These are phyloP conservation scores for Trichosanthes truncata DNA, from an alignment of 306 rosid genomes.

Conservation along the genomic window DNA sequence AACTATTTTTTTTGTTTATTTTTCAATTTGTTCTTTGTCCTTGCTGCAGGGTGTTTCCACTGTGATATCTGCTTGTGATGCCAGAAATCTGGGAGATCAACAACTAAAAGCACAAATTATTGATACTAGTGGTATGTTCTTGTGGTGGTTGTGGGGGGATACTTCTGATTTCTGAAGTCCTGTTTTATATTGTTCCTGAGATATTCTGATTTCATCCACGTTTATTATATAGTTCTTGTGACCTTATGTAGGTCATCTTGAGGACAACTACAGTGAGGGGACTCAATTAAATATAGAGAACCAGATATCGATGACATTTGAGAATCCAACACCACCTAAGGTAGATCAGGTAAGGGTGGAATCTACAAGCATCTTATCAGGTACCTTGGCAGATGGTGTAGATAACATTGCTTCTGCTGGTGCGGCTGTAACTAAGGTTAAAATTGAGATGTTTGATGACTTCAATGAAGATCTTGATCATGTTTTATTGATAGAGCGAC, in stretches of 20 bases:
- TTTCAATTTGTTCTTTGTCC: background rate
- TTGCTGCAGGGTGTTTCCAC: constrained; percentile 19
- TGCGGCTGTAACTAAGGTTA: constrained; percentile 18
- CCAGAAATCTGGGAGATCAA: constrained; percentile 9
- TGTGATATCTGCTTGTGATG: constrained; percentile 10
- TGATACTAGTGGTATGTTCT: background rate
- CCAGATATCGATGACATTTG: background rate
- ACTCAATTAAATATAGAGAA: background rate
- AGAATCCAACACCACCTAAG: background rate
- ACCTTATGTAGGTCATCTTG: constrained; percentile 16
- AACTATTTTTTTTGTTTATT: background rate
- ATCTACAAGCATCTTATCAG: constrained; percentile 14
- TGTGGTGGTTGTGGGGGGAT: background rate
- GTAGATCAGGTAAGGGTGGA: constrained; percentile 31
- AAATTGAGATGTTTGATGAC: constrained; percentile 34
- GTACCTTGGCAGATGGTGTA: constrained; percentile 25
- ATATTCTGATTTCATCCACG: constrained; percentile 6
- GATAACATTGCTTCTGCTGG: constrained; percentile 20
- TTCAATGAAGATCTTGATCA: constrained; percentile 44
- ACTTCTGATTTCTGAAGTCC: background rate
- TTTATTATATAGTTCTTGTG: constrained; percentile 11
- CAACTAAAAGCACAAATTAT: background rate
- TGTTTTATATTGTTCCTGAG: background rate
- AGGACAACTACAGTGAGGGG: background rate
- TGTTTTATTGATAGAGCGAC: constrained; percentile 52